phyloP scores from a whole-genome alignment of 2,329 filamentous ascomycete genomes.

The Verticillium nonalfalfae region DNA sequence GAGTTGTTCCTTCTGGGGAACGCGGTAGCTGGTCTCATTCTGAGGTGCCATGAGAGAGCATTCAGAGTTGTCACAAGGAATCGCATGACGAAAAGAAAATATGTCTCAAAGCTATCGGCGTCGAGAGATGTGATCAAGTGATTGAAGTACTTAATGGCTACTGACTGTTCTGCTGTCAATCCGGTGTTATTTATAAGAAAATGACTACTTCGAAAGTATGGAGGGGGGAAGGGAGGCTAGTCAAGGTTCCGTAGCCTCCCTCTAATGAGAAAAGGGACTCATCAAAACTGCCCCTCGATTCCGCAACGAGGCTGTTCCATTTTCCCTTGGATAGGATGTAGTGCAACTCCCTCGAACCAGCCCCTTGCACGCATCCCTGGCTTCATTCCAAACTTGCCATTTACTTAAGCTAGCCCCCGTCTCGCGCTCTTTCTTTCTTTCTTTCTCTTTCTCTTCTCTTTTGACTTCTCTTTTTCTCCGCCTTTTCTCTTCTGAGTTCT shows the following conservation, averaged over 20 bases:
- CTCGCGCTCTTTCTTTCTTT: background rate
- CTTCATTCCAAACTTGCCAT: background rate
- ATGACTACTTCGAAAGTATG: no score
- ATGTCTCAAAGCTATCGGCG: background rate
- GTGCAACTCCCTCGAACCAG: background rate
- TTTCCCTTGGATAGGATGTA: background rate
- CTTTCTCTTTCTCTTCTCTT: conserved; percentile 3
- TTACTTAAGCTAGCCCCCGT: background rate
- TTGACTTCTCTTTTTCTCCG: conserved; percentile 1
- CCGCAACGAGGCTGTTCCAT: background rate
- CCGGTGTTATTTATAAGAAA: no score
- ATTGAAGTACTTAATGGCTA: no score
- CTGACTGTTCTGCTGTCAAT: no score
- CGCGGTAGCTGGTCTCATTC: background rate
- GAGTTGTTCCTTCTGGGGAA: background rate
- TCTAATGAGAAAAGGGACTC: background rate
- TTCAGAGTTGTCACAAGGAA: background rate
- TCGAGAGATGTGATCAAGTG: no score
- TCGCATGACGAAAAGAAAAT: background rate
- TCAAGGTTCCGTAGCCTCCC: background rate
- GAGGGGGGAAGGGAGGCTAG: background rate
- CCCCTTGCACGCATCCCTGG: background rate
- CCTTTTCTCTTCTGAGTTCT: conserved; percentile 1
- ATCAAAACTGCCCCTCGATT: background rate
- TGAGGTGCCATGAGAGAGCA: background rate